These are phyloP conservation scores for Globisporangium iwayamae DNA, from an alignment of 352 stramenopile genomes.

Conservation along the genomic window DNA sequence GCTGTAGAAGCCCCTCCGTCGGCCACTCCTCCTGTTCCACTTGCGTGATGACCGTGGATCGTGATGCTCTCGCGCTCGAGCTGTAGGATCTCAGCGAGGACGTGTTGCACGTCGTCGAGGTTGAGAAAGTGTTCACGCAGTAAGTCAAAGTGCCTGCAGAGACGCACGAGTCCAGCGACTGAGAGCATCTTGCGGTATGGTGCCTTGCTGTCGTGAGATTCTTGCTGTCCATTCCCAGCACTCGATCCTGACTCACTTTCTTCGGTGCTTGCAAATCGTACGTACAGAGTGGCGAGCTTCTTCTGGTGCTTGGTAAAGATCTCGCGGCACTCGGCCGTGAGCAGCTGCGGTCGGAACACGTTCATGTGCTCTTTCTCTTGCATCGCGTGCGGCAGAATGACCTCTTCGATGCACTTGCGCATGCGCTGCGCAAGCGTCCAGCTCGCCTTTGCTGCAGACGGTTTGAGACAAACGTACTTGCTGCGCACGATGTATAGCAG, in stretches of 20 bases:
- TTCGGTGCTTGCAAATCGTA: slow-evolving; percentile 26
- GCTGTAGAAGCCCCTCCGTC: background rate
- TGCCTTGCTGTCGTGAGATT: background rate
- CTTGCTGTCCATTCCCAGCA: background rate
- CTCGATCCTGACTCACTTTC: background rate
- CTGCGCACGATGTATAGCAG: slow-evolving; percentile 52
- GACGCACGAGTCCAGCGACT: slow-evolving; percentile 37
- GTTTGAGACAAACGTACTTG: slow-evolving; percentile 28
- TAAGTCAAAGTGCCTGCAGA: slow-evolving; percentile 50
- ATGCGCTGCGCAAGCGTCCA: slow-evolving; percentile 36
- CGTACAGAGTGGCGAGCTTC: slow-evolving; percentile 39
- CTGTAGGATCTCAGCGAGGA: slow-evolving; percentile 56
- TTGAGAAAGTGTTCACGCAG: slow-evolving; percentile 57
- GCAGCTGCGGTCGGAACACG: slow-evolving; percentile 47
- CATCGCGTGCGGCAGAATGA: slow-evolving; percentile 54
- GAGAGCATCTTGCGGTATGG: slow-evolving; percentile 35
- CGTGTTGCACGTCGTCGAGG: slow-evolving; percentile 58
- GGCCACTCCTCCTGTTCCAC: background rate
- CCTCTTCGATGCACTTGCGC: slow-evolving; percentile 43
- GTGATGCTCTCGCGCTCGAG: slow-evolving; percentile 51
- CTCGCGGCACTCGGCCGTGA: slow-evolving; percentile 44
- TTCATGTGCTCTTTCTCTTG: slow-evolving; percentile 44
- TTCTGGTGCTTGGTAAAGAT: slow-evolving; percentile 50
- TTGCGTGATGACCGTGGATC: slow-evolving; percentile 5
- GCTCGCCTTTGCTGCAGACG: background rate